Evolutionary conservation across 306 rosid genomes (phyloP).

Genomic region (Purshia tridentata): DNA sequence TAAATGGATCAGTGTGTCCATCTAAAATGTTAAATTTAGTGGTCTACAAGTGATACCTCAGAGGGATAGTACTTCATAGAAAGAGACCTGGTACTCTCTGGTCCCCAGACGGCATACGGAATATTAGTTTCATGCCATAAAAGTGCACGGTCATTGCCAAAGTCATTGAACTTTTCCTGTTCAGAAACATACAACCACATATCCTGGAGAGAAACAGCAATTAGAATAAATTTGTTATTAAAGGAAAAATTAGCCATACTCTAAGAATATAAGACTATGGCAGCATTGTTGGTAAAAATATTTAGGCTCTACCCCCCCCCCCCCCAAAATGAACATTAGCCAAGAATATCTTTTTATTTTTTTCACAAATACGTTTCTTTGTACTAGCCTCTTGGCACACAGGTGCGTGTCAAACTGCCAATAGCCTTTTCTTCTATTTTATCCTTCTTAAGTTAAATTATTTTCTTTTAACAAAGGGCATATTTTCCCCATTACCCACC

Average conservation of each 20-base stretch:
- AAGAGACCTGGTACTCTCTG: conserved; percentile 58
- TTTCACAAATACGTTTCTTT: background rate
- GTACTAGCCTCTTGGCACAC: background rate
- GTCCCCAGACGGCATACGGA: conserved; percentile 80
- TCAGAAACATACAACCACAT: conserved; percentile 93
- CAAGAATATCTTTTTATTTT: background rate
- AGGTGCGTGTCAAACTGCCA: no score
- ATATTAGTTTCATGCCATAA: conserved; percentile 90
- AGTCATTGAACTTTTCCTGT: conserved; percentile 71
- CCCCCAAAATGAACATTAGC: background rate
- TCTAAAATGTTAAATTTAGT: background rate
- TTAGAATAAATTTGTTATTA: background rate
- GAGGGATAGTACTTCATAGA: conserved; percentile 65
- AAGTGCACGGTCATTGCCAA: conserved; percentile 67
- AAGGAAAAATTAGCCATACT: background rate
- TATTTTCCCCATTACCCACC: no score
- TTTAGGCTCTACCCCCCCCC: background rate
- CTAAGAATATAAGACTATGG: background rate
- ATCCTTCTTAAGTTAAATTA: no score
- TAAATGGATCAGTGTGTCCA: no score
- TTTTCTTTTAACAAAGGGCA: no score
- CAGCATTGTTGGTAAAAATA: background rate
- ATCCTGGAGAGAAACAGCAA: conserved; percentile 52
- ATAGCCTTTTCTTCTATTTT: no score
- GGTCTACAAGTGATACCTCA: conserved; percentile 52